Evolutionary conservation across 257 asterid species (phyloP), one percentile per base, ranked within the genome.

Genomic region (Linderniella brevidens): DNA sequence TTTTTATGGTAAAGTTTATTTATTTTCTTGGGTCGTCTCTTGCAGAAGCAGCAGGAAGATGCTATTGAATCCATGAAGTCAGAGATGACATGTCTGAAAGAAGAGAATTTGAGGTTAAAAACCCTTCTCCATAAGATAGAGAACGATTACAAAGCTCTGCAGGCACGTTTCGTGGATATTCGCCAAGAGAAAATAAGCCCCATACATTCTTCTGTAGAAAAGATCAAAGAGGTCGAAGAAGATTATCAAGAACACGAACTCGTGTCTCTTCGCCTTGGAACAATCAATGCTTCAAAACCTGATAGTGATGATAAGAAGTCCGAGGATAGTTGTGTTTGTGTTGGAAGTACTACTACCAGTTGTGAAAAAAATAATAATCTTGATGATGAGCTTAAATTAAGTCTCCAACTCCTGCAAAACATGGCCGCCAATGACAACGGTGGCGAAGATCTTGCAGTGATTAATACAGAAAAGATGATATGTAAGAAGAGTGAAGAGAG

Each of bases 201-300:
- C 9, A 13, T 17, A 8, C 9, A 42, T 14, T 13, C 8, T 14
- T 13, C 8, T 25, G 47, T 42, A 17, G 47, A 9, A 17, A 38
- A 9, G 43, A 38, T 38, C 43, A 25, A 25, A 25, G 32, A 25
- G 32, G 4, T 25, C 6, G 6, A 38, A 11, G 41, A 0, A 3
- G 43, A 41, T 7, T 76, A 78, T 52, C 68, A 58, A 46, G 74
- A 79, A 52, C 73, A 60, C 48, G 94, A 82, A 8, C 72, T 79
- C 0, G 83, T 86, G 11, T 82, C 80, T 11, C 94, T 82, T 61
- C 66, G 78, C 29, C 83, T 86, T 0, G 96, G 96, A 56, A 69
- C 60, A 9, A 68, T 25, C 32, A 25, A 6, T 25, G 32, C 6
- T 25, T 25, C 6, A 3, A 25, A 25, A 25, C 32, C 3, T 25